Evolutionary conservation across 2,329 filamentous ascomycete genomes (phyloP).

Genomic region (Helotiales sp.): DNA sequence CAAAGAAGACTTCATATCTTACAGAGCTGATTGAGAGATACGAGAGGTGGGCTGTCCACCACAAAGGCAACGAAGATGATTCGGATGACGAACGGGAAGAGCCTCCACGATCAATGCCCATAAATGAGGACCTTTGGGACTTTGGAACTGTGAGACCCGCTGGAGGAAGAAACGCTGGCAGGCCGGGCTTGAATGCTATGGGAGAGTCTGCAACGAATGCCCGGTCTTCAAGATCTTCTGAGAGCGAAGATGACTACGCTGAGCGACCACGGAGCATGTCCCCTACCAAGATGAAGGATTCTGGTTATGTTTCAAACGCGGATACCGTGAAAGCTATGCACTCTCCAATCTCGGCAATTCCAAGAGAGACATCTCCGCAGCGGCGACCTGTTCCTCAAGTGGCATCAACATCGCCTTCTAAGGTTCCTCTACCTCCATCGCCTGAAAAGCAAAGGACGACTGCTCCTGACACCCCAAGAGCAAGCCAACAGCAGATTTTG

Average conservation of each 20-base stretch:
- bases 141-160: slow-evolving; percentile 91
- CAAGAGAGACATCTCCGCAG: slow-evolving; percentile 61
- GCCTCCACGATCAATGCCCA: slow-evolving; percentile 44
- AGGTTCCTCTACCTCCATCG: slow-evolving; percentile 60
- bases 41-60: slow-evolving; percentile 80
- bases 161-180: slow-evolving; percentile 61
- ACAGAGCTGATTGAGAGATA: slow-evolving; percentile 94
- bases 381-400: slow-evolving; percentile 49
- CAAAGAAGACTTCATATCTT: slow-evolving; percentile 94
- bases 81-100: slow-evolving; percentile 52
- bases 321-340: slow-evolving; percentile 55
- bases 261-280: slow-evolving; percentile 52
- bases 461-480: slow-evolving; percentile 48
- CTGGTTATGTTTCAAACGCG: slow-evolving; percentile 33
- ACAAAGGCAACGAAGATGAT: slow-evolving; percentile 72
- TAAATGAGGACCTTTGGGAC: slow-evolving; percentile 92
- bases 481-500: slow-evolving; percentile 46
- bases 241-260: slow-evolving; percentile 50
- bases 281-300: slow-evolving; percentile 51
- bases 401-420: slow-evolving; percentile 51
- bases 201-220: slow-evolving; percentile 81
- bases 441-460: slow-evolving; percentile 48
- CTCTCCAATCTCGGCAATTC: slow-evolving; percentile 46
- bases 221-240: slow-evolving; percentile 56
- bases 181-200: slow-evolving; percentile 68